These are phyloP conservation scores for Zangia roseola DNA, from an alignment of 768 basidiomycete species.

Conservation along the genomic window DNA sequence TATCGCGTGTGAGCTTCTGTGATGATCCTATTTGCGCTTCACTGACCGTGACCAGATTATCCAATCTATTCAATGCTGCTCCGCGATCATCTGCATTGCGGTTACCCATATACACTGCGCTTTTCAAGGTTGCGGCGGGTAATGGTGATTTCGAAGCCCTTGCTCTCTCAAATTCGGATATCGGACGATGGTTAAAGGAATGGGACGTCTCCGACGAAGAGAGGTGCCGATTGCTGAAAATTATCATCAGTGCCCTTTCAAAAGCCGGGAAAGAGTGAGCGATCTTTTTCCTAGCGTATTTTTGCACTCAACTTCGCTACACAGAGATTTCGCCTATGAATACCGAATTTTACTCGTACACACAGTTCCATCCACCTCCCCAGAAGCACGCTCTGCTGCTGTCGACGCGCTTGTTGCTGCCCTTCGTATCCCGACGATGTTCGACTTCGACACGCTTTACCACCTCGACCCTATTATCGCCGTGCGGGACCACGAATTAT, in stretches of 20 bases:
- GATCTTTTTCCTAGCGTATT: neutral
- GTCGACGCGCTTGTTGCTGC: constrained; percentile 61
- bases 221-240: constrained; percentile 65
- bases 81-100: constrained; percentile 68
- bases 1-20: constrained; percentile 61
- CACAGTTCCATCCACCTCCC: constrained; percentile 55
- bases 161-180: constrained; percentile 53
- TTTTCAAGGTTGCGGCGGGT: constrained; percentile 56
- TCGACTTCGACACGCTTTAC: constrained; percentile 82
- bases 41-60: constrained; percentile 47
- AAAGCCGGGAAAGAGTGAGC: constrained; percentile 61
- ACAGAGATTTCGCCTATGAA: constrained; percentile 60
- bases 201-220: constrained; percentile 67
- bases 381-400: constrained; percentile 52
- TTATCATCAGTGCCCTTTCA: constrained; percentile 57
- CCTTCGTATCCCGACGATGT: constrained; percentile 61
- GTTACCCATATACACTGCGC: constrained; percentile 55
- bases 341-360: constrained; percentile 63
- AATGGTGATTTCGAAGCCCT: constrained; percentile 65
- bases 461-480: constrained; percentile 70
- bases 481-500: constrained; percentile 67
- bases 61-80: constrained; percentile 78
- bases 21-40: neutral
- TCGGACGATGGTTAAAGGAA: constrained; percentile 78
- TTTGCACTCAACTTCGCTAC: neutral